A percentile compares a stretch with the other conserved stretches of the same genome.
Evolutionary conservation across 495 filamentous ascomycete species (phyloP).

Genomic region (Hyaloscypha finlandica): DNA sequence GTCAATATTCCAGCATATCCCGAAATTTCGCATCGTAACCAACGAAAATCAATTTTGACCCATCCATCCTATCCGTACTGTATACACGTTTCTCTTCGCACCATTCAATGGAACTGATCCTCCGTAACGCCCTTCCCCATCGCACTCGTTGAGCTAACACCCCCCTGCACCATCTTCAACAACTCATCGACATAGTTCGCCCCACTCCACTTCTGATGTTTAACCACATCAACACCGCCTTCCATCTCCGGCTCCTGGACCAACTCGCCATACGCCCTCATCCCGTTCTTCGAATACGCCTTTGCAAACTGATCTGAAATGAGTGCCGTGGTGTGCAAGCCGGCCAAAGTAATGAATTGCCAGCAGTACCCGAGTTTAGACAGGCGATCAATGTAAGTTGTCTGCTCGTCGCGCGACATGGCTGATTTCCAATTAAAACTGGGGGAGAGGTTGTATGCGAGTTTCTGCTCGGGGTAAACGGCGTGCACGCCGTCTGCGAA

Average conservation of each 20-base stretch:
- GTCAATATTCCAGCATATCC: too few relatives aligned
- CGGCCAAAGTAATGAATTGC: conserved; percentile 99
- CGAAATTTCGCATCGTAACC: too few relatives aligned
- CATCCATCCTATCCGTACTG: background rate
- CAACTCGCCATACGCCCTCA: conserved; percentile 95
- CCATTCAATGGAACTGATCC: conserved; percentile 75
- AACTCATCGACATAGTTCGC: conserved; percentile 92
- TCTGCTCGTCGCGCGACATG: conserved; percentile 90
- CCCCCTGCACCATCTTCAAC: conserved; percentile 96
- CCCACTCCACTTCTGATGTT: conserved; percentile 98
- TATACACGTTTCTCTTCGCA: background rate
- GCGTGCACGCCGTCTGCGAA: conserved; percentile 94
- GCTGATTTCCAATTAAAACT: conserved; percentile 99
- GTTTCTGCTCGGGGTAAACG: conserved; percentile 94
- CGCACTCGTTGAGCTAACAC: conserved; percentile 85
- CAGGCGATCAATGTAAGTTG: conserved; percentile 94
- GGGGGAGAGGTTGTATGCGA: conserved; percentile 96
- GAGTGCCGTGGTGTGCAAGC: conserved; percentile 91
- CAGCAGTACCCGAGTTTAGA: conserved; percentile 91
- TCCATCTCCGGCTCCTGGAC: conserved; percentile 98
- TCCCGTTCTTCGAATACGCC: conserved; percentile 78
- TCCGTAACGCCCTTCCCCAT: conserved; percentile 99
- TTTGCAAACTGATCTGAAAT: conserved; percentile 85
- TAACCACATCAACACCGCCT: conserved; percentile 86
- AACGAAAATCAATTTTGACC: background rate